Percentiles rank a stretch among this genome's conserved stretches.
Conservation (phyloP, 192 early-diverging fungal species). For the Dimargaris cristalligena region DNA sequence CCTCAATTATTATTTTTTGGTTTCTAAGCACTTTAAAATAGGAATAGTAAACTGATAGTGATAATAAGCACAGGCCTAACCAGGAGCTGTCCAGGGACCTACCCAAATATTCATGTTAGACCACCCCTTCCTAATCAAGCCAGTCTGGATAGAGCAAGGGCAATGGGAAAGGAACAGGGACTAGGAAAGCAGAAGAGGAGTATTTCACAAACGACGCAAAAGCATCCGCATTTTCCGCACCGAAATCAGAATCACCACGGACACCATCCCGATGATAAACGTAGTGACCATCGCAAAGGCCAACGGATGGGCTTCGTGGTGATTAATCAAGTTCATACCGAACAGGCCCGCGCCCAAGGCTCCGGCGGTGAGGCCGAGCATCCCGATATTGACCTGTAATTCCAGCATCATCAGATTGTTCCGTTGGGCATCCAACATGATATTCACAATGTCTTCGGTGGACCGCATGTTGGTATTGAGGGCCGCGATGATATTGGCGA, state of each 20-base stretch:
- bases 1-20: too few relatives aligned
- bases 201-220: background rate
- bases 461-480: slow-evolving; percentile 51
- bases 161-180: too few relatives aligned
- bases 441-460: slow-evolving; percentile 70
- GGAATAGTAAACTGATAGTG: too few relatives aligned
- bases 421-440: slow-evolving; percentile 68
- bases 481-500: slow-evolving; percentile 51
- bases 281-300: slow-evolving; percentile 44
- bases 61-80: too few relatives aligned
- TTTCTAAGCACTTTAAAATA: too few relatives aligned
- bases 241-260: background rate
- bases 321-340: slow-evolving; percentile 78
- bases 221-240: background rate
- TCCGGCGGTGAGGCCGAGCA: slow-evolving; percentile 54
- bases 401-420: slow-evolving; percentile 77
- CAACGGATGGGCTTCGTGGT: slow-evolving; percentile 47
- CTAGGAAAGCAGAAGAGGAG: too few relatives aligned
- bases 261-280: background rate
- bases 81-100: too few relatives aligned
- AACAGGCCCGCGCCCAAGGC: slow-evolving; percentile 61
- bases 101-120: too few relatives aligned
- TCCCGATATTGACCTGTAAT: slow-evolving; percentile 62
- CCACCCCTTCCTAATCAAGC: too few relatives aligned
- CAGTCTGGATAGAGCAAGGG: too few relatives aligned